Evolutionary conservation across 2,329 filamentous ascomycete genomes (phyloP), one percentile per base, ranked within the genome.

Genomic region (Kalaharituber pfeilii): DNA sequence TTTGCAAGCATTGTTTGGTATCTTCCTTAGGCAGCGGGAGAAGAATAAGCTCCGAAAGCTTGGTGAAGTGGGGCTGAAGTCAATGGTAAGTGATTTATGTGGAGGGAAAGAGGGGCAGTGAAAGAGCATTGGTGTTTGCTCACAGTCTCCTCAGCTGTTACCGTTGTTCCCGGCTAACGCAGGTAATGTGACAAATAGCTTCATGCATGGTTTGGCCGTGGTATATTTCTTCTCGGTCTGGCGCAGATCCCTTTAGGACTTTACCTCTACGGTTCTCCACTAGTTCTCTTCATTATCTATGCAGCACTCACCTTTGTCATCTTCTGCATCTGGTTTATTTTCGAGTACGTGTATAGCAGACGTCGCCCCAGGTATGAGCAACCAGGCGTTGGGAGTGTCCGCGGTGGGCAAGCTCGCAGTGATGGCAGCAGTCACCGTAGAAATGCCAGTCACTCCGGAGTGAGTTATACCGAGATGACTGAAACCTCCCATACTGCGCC

Each of bases 201-300:
- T 42, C 91, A 98, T 69, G 84, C 88, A 66, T 95, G 91, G 86
- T 70, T 84, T 18, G 91, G 91, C 18, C 75, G 88, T 55, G 71
- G 77, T 0, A 79, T 89, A 62, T 82, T 84, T 2, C 69, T 96
- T 18, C 72, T 98, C 3, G 91, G 86, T 0, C 80, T 96, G 60
- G 76, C 81, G 2, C 91, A 98, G 66, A 79, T 98, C 9, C 84
- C 91, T 0, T 74, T 98, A 0, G 91, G 91, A 0, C 73, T 98
- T 49, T 88, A 88, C 0, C 73, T 98, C 1, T 98, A 95, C 64
- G 91, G 91, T 5, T 94, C 88, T 27, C 89, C 91, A 4, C 79
- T 82, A 64, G 78, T 76, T 33, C 75, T 88, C 2, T 98, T 96
- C 67, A 80, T 98, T 52, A 72, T 96, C 2, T 98, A 84, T 65